These are phyloP conservation scores for Ustilago lituana DNA, from an alignment of 1,284 basidiomycete genomes.

Conservation along the genomic window DNA sequence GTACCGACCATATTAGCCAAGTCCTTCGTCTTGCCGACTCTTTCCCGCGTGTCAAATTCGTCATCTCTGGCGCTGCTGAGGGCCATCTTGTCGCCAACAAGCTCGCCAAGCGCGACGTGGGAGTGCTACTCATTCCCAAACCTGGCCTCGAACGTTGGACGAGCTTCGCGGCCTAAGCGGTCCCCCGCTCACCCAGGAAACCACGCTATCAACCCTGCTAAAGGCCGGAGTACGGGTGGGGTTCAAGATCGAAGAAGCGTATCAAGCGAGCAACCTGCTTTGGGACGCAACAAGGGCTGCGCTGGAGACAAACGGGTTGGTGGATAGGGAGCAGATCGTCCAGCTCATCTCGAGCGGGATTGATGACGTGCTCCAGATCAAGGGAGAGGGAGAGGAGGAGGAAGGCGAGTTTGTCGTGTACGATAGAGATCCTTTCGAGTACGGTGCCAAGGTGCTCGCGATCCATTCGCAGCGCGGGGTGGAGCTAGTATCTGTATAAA, in stretches of 20 bases:
- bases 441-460: conserved; percentile 74
- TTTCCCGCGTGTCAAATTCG: conserved; percentile 74
- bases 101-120: conserved; percentile 75
- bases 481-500: conserved; percentile 41
- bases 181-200: conserved; percentile 77
- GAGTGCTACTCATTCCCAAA: conserved; percentile 77
- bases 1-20: conserved; percentile 79
- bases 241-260: conserved; percentile 73
- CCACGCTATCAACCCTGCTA: conserved; percentile 74
- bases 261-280: conserved; percentile 75
- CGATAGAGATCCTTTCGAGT: conserved; percentile 72
- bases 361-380: conserved; percentile 74
- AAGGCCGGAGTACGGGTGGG: conserved; percentile 79
- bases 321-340: conserved; percentile 73
- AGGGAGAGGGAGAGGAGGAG: conserved; percentile 21
- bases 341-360: conserved; percentile 74
- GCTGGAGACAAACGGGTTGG: conserved; percentile 37
- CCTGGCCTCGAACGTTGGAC: conserved; percentile 78
- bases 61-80: conserved; percentile 78
- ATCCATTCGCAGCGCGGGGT: conserved; percentile 62
- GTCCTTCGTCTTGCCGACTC: conserved; percentile 79
- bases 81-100: conserved; percentile 75
- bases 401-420: conserved; percentile 75
- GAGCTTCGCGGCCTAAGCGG: conserved; percentile 76
- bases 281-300: conserved; percentile 72